phyloP scores from a whole-genome alignment of 164 flowering plant genomes.

The Umbellularia californica region DNA sequence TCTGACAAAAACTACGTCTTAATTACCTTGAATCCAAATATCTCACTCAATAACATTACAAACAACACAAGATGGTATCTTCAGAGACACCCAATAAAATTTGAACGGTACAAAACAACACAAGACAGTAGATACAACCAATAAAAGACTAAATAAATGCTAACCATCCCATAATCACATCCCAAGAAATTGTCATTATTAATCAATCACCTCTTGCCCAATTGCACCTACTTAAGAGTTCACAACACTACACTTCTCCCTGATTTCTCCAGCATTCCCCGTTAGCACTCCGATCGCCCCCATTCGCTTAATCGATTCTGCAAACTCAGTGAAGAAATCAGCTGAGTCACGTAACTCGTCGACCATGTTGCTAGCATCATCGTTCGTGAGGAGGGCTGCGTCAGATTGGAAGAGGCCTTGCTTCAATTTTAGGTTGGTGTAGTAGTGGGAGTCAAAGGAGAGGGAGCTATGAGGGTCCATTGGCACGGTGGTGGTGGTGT shows the following conservation, averaged over 20 bases:
- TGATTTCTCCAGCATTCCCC: conserved; percentile 23
- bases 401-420: conserved; percentile 55
- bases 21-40: too few species aligned
- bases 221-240: conserved; percentile 9
- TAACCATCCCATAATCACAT: not conserved
- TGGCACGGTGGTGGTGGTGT: conserved; percentile 28
- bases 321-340: conserved; percentile 30
- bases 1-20: too few species aligned
- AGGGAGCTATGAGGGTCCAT: conserved; percentile 49
- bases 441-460: conserved; percentile 40
- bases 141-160: not conserved
- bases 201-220: not conserved
- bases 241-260: conserved; percentile 22
- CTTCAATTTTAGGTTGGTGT: conserved; percentile 15
- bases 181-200: not conserved
- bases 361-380: conserved; percentile 13
- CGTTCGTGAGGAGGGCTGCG: conserved; percentile 41
- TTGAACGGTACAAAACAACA: not conserved
- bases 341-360: conserved; percentile 7
- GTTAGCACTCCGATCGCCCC: conserved; percentile 27
- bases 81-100: too few species aligned
- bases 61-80: too few species aligned
- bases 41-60: too few species aligned
- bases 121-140: not conserved
- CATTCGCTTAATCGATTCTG: conserved; percentile 23